Evolutionary conservation across 202 grass and related monocot genomes (phyloP).

Genomic region (Musa balbisiana): DNA sequence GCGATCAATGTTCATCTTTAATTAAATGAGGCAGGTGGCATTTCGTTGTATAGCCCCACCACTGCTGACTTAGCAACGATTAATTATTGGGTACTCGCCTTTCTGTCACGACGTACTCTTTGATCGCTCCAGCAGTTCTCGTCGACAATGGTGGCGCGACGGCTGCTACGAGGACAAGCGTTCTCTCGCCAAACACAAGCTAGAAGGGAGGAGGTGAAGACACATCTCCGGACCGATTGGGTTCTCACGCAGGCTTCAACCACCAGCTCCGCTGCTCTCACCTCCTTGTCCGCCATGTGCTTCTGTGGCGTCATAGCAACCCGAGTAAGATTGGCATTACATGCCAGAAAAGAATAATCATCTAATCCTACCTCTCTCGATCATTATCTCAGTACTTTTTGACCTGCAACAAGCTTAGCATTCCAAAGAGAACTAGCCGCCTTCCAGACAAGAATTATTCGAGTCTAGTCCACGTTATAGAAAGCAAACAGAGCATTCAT

Average conservation of each 20-base stretch:
- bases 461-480: no score
- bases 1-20: no score
- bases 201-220: constrained; percentile 80
- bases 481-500: no score
- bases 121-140: constrained; percentile 24
- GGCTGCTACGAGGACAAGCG: constrained; percentile 30
- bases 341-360: no score
- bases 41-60: no score
- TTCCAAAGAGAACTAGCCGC: no score
- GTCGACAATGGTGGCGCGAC: constrained; percentile 33
- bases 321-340: background rate
- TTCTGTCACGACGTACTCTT: constrained; percentile 9
- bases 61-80: background rate
- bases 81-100: background rate
- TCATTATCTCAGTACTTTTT: no score
- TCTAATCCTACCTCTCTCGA: no score
- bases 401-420: no score
- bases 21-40: no score
- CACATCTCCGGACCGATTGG: constrained; percentile 66
- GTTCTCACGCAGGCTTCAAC: constrained; percentile 76
- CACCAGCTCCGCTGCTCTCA: constrained; percentile 72
- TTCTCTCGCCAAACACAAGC: constrained; percentile 74
- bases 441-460: no score
- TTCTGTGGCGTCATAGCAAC: constrained; percentile 37
- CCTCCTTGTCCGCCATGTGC: constrained; percentile 75